phyloP scores from a whole-genome alignment of 768 basidiomycete genomes.

The Calvatia gigantea region DNA sequence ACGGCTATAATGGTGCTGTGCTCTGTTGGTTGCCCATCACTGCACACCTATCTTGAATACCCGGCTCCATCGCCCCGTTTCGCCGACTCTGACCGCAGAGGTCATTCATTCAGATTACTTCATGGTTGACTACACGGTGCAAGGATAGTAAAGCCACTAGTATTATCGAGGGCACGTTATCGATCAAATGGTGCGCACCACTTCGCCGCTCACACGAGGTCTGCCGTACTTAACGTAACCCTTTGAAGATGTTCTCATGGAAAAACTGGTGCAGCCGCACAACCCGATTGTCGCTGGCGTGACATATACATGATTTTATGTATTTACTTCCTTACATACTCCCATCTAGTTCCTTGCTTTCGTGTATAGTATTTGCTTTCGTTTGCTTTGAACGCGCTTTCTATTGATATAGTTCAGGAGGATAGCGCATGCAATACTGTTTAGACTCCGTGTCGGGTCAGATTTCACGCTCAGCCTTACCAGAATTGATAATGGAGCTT shows the following conservation, averaged over 20 bases:
- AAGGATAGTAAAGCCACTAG: not conserved
- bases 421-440: constrained; percentile 9
- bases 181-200: constrained; percentile 2
- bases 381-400: not conserved
- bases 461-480: not conserved
- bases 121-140: not conserved
- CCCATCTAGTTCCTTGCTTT: not conserved
- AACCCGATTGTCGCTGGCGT: not conserved
- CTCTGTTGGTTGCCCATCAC: not conserved
- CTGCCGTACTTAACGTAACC: not conserved
- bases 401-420: not conserved
- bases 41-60: not conserved
- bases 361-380: not conserved
- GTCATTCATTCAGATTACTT: not conserved
- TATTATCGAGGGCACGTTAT: not conserved
- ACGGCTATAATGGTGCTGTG: not conserved
- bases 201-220: not conserved
- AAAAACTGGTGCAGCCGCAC: not conserved
- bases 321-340: not conserved
- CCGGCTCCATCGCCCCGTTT: not conserved
- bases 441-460: not conserved
- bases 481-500: not conserved
- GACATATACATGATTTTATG: not conserved
- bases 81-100: not conserved
- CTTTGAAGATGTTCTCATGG: not conserved